Evolutionary conservation across 2,329 filamentous ascomycete species (phyloP).

Genomic region (Hymenoscyphus linearis): DNA sequence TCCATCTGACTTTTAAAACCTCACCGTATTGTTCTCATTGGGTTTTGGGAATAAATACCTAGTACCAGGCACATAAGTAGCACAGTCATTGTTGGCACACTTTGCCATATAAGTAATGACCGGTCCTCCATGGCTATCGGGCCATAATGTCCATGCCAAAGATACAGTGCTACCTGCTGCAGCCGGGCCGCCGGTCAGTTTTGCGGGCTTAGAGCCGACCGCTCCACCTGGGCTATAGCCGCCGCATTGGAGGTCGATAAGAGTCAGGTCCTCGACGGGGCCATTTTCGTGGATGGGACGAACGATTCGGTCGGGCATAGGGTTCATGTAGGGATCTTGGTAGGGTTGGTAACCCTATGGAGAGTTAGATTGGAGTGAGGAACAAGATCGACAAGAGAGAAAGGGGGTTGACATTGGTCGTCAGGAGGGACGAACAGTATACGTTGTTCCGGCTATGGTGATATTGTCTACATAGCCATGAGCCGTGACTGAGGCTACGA

Average conservation of each 20-base stretch:
- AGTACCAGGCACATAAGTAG: constrained; percentile 42
- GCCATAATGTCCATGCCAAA: constrained; percentile 50
- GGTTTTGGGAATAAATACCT: constrained; percentile 25
- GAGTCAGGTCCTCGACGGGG: constrained; percentile 48
- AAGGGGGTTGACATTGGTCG: no score
- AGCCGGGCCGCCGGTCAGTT: constrained; percentile 49
- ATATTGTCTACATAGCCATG: constrained; percentile 4
- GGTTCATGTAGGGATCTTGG: constrained; percentile 39
- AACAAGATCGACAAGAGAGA: no score
- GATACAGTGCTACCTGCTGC: constrained; percentile 49
- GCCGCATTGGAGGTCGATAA: constrained; percentile 51
- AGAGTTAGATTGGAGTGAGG: neutral
- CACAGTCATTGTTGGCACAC: constrained; percentile 45
- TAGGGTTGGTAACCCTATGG: constrained; percentile 32
- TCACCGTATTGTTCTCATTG: neutral
- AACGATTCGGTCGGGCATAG: constrained; percentile 46
- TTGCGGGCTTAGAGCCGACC: constrained; percentile 45
- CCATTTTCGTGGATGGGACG: constrained; percentile 53
- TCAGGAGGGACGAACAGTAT: neutral
- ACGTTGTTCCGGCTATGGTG: constrained; percentile 16
- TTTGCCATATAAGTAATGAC: constrained; percentile 55
- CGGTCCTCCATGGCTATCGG: constrained; percentile 42
- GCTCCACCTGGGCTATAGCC: constrained; percentile 45
- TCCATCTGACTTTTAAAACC: no score
- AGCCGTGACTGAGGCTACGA: neutral